These are phyloP conservation scores for Apiotrichum akiyoshidainum DNA, from an alignment of 1,284 basidiomycete species.

Conservation along the genomic window DNA sequence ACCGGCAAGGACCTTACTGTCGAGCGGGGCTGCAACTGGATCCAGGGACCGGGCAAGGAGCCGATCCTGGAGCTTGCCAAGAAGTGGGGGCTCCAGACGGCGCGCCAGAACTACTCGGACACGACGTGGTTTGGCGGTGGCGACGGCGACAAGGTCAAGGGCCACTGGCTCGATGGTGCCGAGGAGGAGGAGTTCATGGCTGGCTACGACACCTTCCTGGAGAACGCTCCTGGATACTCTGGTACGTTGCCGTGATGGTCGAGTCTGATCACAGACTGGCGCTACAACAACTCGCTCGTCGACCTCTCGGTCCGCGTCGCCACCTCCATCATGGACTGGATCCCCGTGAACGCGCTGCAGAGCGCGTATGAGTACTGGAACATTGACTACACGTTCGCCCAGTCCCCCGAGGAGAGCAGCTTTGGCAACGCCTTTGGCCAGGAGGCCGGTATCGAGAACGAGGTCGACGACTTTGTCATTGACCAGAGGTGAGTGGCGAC, in stretches of 20 bases:
- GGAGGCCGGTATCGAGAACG: constrained; percentile 21
- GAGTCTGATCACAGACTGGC: constrained; percentile 11
- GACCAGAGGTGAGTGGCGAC: constrained; percentile 20
- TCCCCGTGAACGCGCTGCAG: constrained; percentile 22
- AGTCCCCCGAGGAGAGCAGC: constrained; percentile 21
- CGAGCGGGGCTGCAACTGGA: constrained; percentile 68
- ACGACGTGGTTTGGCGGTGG: constrained; percentile 18
- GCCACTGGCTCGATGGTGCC: constrained; percentile 12
- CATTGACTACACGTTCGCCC: constrained; percentile 25
- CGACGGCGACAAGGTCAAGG: constrained; percentile 10
- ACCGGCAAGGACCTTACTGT: constrained; percentile 51
- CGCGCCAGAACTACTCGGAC: constrained; percentile 19
- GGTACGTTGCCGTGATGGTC: constrained; percentile 5
- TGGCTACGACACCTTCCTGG: constrained; percentile 18
- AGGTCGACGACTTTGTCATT: constrained; percentile 24
- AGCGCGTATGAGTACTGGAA: constrained; percentile 28
- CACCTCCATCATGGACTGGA: constrained; percentile 27
- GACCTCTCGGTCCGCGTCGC: constrained; percentile 25
- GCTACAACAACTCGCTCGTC: constrained; percentile 24
- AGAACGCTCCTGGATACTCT: constrained; percentile 18
- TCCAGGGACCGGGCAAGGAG: constrained; percentile 60
- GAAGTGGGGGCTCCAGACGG: constrained; percentile 58
- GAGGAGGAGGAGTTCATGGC: constrained; percentile 14
- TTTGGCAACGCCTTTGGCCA: constrained; percentile 27
- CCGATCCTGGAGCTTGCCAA: constrained; percentile 53